Evolutionary conservation across 768 basidiomycete genomes (phyloP), one percentile per base, ranked within the genome.

Genomic region (Favolaschia claudopus): DNA sequence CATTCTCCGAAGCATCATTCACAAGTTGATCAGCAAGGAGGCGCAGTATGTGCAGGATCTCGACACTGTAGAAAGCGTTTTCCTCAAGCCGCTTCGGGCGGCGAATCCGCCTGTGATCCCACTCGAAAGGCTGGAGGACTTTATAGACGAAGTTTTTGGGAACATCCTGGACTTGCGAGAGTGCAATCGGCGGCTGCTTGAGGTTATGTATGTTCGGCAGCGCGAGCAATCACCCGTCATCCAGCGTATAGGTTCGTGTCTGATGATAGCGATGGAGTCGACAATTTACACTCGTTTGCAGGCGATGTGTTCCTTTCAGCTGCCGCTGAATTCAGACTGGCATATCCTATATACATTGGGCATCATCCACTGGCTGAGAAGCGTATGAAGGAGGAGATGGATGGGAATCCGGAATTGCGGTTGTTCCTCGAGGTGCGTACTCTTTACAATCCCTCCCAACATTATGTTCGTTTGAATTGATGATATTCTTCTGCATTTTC

Each of bases 41-140:
- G 88, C 93, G 63, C 90, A 94, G 68, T 97, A 96, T 69, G 77
- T 94, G 39, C 87, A 89, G 53, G 96, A 99, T 68, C 82, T 99
- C 8, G 89, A 93, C 58, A 81, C 88, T 2, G 85, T 97, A 38
- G 93, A 96, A 69, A 78, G 82, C 15, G 87, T 91, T 36, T 79
- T 82, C 51, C 77, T 80, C 55, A 77, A 80, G 28, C 85, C 84
- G 4, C 72, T 89, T 17, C 78, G 81, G 19, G 65, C 58, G 24
- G 77, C 80, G 6, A 70, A 79, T 36, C 81, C 81, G 68, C 70
- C 77, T 56, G 71, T 81, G 19, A 75, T 85, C 28, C 76, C 81
- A 5, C 74, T 79, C 5, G 68, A 81, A 24, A 79, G 85, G 29
- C 73, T 96, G 7, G 89, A 92, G 29, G 86, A 89, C 31, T 96